Evolutionary conservation across 2,329 filamentous ascomycete genomes (phyloP).

Genomic region (Penicillium sp.): DNA sequence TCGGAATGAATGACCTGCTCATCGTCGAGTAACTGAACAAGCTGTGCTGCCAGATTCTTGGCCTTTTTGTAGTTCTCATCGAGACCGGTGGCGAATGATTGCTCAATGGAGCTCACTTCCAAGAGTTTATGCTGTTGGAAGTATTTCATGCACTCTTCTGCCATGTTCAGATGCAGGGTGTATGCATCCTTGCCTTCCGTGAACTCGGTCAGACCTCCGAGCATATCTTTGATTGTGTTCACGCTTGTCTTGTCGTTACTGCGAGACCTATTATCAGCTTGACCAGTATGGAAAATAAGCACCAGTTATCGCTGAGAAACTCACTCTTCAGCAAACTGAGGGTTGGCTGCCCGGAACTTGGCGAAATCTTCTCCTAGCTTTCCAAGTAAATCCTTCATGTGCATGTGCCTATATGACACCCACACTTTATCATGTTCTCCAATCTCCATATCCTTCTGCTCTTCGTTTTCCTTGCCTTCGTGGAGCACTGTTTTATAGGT

Average conservation of each 20-base stretch:
- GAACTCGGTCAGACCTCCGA: slow-evolving; percentile 91
- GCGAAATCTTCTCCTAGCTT: slow-evolving; percentile 91
- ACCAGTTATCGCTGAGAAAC: slow-evolving; percentile 2
- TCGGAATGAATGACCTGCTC: slow-evolving; percentile 70
- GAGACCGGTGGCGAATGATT: slow-evolving; percentile 85
- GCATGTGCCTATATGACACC: slow-evolving; percentile 89
- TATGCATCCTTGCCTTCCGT: slow-evolving; percentile 95
- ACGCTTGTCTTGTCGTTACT: slow-evolving; percentile 69
- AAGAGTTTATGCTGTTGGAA: slow-evolving; percentile 83
- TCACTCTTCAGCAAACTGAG: slow-evolving; percentile 78
- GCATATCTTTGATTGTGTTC: slow-evolving; percentile 94
- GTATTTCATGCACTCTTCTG: slow-evolving; percentile 92
- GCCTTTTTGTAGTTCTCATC: slow-evolving; percentile 92
- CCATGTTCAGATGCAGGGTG: slow-evolving; percentile 92
- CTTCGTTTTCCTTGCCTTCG: slow-evolving; percentile 66
- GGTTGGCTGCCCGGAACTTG: slow-evolving; percentile 86
- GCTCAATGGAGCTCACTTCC: slow-evolving; percentile 85
- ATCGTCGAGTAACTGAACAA: slow-evolving; percentile 87
- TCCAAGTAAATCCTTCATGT: slow-evolving; percentile 98
- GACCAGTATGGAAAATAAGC: not conserved
- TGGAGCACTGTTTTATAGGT: slow-evolving; percentile 81
- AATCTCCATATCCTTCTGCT: slow-evolving; percentile 90
- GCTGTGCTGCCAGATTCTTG: slow-evolving; percentile 81
- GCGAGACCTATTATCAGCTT: not conserved
- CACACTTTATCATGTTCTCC: slow-evolving; percentile 89